Conservation (phyloP, 345 rosid genomes). For the Microcos paniculata region DNA sequence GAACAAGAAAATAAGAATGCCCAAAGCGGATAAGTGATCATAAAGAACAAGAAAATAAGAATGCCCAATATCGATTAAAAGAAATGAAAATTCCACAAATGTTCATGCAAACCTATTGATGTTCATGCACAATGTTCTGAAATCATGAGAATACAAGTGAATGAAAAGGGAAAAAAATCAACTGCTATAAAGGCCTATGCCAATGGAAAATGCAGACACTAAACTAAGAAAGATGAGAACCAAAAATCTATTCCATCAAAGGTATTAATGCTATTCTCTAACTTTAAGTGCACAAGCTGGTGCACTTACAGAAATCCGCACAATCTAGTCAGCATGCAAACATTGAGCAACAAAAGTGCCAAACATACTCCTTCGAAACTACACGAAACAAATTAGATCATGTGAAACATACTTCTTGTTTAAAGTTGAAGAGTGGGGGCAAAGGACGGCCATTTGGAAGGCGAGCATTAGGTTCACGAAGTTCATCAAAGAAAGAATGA, state of each 20-base stretch:
- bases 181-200: no score
- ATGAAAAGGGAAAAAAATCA: no score
- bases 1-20: not conserved
- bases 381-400: not conserved
- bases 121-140: no score
- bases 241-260: no score
- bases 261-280: no score
- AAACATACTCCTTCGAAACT: not conserved
- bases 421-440: slow-evolving; percentile 72
- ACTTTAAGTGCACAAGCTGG: no score
- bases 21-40: not conserved
- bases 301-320: no score
- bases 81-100: not conserved
- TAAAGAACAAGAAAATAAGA: not conserved
- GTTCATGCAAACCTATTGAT: no score
- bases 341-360: not conserved
- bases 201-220: no score
- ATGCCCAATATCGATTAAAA: not conserved
- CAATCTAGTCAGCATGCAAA: not conserved
- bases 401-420: slow-evolving; percentile 50
- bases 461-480: slow-evolving; percentile 73
- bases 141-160: no score
- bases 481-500: slow-evolving; percentile 85
- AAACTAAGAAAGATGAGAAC: no score
- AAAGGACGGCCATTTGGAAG: slow-evolving; percentile 70